A percentile compares a stretch with the other conserved stretches of the same genome.
Evolutionary conservation across 306 rosid species (phyloP).

Genomic region (Sophora flavescens): DNA sequence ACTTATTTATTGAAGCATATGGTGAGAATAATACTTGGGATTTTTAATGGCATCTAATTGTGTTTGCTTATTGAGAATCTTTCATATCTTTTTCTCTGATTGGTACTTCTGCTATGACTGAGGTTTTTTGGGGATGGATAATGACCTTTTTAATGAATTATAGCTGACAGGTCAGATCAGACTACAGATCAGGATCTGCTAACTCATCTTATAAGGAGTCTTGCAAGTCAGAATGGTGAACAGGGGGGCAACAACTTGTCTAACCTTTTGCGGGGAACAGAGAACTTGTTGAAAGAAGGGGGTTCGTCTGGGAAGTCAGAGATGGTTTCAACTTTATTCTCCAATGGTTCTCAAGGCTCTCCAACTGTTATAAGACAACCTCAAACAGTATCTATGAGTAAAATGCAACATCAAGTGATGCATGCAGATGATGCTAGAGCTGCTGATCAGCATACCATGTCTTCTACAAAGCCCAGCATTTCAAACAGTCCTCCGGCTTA

Average conservation of each 20-base stretch:
- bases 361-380: slow-evolving; percentile 55
- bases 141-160: slow-evolving; percentile 50
- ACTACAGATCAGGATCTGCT: slow-evolving; percentile 80
- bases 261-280: slow-evolving; percentile 64
- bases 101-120: slow-evolving; percentile 34
- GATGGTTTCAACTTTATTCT: slow-evolving; percentile 56
- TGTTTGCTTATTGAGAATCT: slow-evolving; percentile 33
- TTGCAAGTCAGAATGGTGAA: slow-evolving; percentile 66
- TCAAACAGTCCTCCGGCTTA: slow-evolving; percentile 69
- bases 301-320: slow-evolving; percentile 62
- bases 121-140: slow-evolving; percentile 35
- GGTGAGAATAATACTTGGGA: slow-evolving; percentile 25
- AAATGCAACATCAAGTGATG: slow-evolving; percentile 55
- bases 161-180: slow-evolving; percentile 78
- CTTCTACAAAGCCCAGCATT: slow-evolving; percentile 59
- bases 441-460: slow-evolving; percentile 54
- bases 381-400: slow-evolving; percentile 48
- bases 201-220: slow-evolving; percentile 75
- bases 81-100: slow-evolving; percentile 31
- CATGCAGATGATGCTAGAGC: slow-evolving; percentile 54
- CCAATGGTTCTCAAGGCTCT: slow-evolving; percentile 70
- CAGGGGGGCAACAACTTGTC: slow-evolving; percentile 60
- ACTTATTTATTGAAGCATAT: slow-evolving; percentile 40
- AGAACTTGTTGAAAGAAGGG: slow-evolving; percentile 60
- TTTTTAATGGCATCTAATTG: slow-evolving; percentile 25